These are phyloP conservation scores for Babesia microti DNA, from an alignment of 169 alveolate species.

Conservation along the genomic window DNA sequence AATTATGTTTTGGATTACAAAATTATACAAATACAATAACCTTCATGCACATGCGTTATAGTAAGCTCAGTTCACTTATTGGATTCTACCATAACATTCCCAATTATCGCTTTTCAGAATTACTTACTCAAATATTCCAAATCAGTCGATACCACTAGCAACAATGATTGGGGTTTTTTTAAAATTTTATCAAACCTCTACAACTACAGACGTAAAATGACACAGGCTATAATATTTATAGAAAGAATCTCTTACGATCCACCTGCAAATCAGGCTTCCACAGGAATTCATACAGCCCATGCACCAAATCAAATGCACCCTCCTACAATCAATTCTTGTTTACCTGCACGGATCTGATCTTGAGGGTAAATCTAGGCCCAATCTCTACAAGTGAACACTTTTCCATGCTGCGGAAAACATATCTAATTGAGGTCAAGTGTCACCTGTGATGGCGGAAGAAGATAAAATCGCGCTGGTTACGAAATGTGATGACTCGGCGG, in stretches of 20 bases:
- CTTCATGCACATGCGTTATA: no score
- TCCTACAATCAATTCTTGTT: conserved; percentile 51
- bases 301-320: conserved; percentile 69
- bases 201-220: no score
- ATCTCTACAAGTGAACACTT: conserved; percentile 90
- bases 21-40: no score
- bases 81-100: no score
- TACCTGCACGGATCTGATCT: conserved; percentile 83
- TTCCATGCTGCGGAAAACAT: conserved; percentile 56
- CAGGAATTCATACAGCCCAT: conserved; percentile 75
- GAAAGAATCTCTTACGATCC: conserved; percentile 75
- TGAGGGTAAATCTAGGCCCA: conserved; percentile 97
- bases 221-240: no score
- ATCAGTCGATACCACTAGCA: no score
- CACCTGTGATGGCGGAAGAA: conserved; percentile 97
- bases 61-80: no score
- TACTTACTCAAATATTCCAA: no score
- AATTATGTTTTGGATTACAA: no score
- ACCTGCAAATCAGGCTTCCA: conserved; percentile 87
- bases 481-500: conserved; percentile 91
- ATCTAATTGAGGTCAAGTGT: conserved; percentile 36
- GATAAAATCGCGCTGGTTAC: conserved; percentile 96
- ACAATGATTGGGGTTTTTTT: no score
- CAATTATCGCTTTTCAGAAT: no score
- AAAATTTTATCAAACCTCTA: no score